Evolutionary conservation across 177 flowering plant species (phyloP).

Genomic region (Vitis hybrid): DNA sequence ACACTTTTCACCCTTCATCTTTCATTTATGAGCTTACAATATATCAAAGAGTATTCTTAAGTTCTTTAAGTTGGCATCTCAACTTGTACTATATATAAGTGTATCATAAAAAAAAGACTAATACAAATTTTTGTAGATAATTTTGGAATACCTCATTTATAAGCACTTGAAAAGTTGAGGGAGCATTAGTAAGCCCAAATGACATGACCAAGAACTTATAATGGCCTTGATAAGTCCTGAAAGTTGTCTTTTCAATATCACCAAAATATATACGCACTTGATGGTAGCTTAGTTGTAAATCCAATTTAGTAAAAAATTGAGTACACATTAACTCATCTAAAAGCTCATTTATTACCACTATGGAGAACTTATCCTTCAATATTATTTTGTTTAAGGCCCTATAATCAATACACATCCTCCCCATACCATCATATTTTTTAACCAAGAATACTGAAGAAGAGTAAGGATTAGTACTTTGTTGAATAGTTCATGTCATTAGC

Average conservation of each 20-base stretch:
- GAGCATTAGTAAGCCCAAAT: no score
- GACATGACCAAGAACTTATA: no score
- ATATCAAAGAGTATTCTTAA: background rate
- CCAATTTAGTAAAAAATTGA: no score
- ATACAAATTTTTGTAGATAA: conserved; percentile 1
- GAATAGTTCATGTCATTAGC: background rate
- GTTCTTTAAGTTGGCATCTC: background rate
- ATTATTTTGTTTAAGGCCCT: background rate
- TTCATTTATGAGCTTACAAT: background rate
- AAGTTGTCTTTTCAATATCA: no score
- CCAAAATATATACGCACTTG: no score
- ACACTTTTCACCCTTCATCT: background rate
- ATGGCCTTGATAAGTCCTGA: no score
- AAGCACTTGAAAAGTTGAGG: no score
- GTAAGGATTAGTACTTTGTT: background rate
- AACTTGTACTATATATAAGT: background rate
- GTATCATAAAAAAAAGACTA: conserved; percentile 9
- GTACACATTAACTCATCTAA: background rate
- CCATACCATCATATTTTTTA: background rate
- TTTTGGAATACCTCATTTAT: background rate
- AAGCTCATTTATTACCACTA: background rate
- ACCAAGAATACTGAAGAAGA: background rate
- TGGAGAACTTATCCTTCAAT: background rate
- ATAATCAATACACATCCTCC: background rate
- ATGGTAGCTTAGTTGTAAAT: no score